Conservation (phyloP, 1,284 basidiomycete genomes). For the Rugosomyces carneus region DNA sequence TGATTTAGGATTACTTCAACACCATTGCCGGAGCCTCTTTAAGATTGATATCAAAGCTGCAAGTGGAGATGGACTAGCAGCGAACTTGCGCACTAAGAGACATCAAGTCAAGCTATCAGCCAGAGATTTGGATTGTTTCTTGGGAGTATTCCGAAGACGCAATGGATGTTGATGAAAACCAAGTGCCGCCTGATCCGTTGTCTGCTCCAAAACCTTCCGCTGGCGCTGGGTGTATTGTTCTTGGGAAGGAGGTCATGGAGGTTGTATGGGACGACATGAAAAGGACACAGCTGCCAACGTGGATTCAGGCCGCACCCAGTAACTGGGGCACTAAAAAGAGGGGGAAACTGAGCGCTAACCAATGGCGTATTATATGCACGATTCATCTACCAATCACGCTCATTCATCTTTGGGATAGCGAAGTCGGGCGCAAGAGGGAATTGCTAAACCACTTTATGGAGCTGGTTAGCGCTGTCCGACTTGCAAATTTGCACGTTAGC, state of each 20-base stretch:
- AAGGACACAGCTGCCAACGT: conserved; percentile 22
- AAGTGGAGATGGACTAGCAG: too few relatives aligned
- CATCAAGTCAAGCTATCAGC: too few relatives aligned
- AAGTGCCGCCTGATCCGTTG: neutral
- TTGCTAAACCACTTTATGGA: conserved; percentile 19
- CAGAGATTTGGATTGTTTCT: too few relatives aligned
- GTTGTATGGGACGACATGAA: conserved; percentile 22
- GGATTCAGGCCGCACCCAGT: conserved; percentile 22
- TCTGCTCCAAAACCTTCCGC: too few relatives aligned
- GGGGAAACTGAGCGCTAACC: conserved; percentile 27
- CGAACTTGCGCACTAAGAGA: too few relatives aligned
- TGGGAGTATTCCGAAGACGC: too few relatives aligned
- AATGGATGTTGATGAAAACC: neutral
- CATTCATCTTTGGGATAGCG: conserved; percentile 17
- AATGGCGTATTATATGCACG: conserved; percentile 25
- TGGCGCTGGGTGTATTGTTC: conserved; percentile 5
- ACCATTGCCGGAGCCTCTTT: too few relatives aligned
- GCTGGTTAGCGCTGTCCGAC: conserved; percentile 10
- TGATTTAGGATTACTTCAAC: too few relatives aligned
- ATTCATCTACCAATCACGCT: conserved; percentile 29
- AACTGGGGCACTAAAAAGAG: conserved; percentile 25
- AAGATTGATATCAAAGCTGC: too few relatives aligned
- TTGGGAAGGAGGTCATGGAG: conserved; percentile 18
- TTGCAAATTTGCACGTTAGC: conserved; percentile 10
- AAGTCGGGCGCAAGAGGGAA: conserved; percentile 11